A percentile compares a stretch with the other conserved stretches of the same genome.
Evolutionary conservation across 2,329 filamentous ascomycete species (phyloP).

Genomic region (Ophiocordyceps unilateralis): DNA sequence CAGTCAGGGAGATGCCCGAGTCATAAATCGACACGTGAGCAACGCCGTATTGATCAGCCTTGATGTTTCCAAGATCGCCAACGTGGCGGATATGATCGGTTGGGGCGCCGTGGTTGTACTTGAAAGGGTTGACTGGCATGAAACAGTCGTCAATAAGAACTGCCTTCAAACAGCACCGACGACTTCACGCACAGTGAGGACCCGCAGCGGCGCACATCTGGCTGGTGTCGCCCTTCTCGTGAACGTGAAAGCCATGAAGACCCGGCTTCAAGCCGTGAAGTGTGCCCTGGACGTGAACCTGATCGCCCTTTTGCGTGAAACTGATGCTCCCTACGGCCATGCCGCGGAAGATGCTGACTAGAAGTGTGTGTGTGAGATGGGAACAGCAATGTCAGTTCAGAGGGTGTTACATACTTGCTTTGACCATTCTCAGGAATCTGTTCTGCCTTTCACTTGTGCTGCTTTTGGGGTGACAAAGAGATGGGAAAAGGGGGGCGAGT

Average conservation of each 20-base stretch:
- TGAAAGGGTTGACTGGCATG: background rate
- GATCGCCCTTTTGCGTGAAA: background rate
- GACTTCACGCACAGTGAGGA: background rate
- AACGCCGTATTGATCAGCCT: background rate
- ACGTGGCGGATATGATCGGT: background rate
- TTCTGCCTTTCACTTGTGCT: no score
- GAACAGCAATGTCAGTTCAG: background rate
- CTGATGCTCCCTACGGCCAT: background rate
- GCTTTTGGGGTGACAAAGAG: no score
- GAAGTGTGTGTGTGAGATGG: background rate
- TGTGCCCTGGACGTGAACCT: background rate
- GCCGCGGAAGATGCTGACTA: background rate
- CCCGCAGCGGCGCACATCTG: background rate
- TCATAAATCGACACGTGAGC: background rate
- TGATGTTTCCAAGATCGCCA: background rate
- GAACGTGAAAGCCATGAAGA: background rate
- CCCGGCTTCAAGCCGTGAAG: background rate
- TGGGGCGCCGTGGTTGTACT: background rate
- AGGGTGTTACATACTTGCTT: background rate
- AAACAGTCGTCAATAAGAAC: background rate
- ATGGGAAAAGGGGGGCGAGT: no score
- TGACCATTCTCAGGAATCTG: no score
- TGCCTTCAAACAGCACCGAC: background rate
- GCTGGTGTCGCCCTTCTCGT: background rate
- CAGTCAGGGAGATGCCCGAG: background rate